Evolutionary conservation across 768 basidiomycete species (phyloP), one percentile per base, ranked within the genome.

Genomic region (Rhizopogon salebrosus): DNA sequence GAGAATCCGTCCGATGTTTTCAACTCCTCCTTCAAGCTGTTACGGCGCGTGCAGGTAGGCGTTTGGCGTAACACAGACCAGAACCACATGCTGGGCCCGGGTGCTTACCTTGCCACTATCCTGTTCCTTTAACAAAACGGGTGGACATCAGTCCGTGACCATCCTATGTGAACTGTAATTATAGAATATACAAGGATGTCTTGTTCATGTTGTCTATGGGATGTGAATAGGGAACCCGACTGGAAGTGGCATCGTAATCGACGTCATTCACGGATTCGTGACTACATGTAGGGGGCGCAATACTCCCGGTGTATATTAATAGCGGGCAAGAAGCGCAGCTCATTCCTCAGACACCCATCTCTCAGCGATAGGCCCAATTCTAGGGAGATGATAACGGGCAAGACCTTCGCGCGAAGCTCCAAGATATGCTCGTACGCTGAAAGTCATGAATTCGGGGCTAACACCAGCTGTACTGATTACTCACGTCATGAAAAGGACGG

Each of bases 291-390:
- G 5, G 34, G 16, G 36, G 24, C 24, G 22, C 6, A 23, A 22
- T 26, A n/a, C n/a, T n/a, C 16, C 14, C 13, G 37, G 24, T 23
- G 36, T 20, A 43, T n/a, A 3, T 10, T 43, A 20, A 45, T n/a
- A 7, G 34, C 36, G n/a, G 9, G 22, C 3, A 1, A 36, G 45
- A 10, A 16, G 23, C 11, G 60, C 48, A 73, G 51, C 27, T 55
- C 64, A 84, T 63, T 88, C 87, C 54, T 84, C 86, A 9, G 71
- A 69, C 10, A 90, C 73, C 85, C 87, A 89, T 53, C 73, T 69
- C 56, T 86, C 85, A 13, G 87, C 89, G 11, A 87, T 63, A 22
- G 73, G 70, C 3, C 88, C 89, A 14, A 88, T 75, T 49, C 72
- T 69, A 11, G 88, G 89, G 41, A 87, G 64, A 58, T 79, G 79